A percentile compares a stretch with the other conserved stretches of the same genome.
These are phyloP conservation scores for Acer negundo DNA, from an alignment of 345 rosid genomes.

Conservation along the genomic window DNA sequence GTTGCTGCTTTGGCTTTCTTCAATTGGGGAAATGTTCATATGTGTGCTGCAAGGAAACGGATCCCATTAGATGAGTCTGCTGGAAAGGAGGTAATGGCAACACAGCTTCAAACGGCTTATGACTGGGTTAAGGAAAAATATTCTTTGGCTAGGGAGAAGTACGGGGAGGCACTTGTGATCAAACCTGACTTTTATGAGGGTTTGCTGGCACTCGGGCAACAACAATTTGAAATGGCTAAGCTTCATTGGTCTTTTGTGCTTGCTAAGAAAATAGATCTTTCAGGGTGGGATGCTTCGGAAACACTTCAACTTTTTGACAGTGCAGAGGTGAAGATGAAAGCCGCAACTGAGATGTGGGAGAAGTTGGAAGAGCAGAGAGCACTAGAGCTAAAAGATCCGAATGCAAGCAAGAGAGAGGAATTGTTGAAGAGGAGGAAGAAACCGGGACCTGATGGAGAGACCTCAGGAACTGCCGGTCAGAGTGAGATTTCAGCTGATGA, in stretches of 20 bases:
- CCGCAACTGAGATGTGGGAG: conserved; percentile 97
- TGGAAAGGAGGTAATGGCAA: conserved; percentile 59
- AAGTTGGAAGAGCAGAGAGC: conserved; percentile 85
- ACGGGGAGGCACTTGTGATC: conserved; percentile 74
- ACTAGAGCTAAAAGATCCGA: conserved; percentile 72
- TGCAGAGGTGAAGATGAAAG: conserved; percentile 91
- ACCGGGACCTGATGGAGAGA: conserved; percentile 58
- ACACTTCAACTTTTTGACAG: conserved; percentile 73
- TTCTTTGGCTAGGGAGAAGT: conserved; percentile 77
- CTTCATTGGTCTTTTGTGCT: conserved; percentile 89
- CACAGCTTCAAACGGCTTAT: conserved; percentile 81
- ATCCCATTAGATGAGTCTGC: conserved; percentile 92
- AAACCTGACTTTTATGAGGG: conserved; percentile 97
- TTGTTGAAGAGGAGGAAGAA: conserved; percentile 71
- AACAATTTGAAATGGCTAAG: conserved; percentile 97
- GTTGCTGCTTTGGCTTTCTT: conserved; percentile 96
- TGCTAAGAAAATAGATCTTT: conserved; percentile 80
- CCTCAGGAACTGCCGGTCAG: conserved; percentile 32
- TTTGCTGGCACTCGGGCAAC: conserved; percentile 92
- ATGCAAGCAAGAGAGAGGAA: conserved; percentile 72
- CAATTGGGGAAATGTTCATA: conserved; percentile 98
- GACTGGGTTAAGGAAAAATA: conserved; percentile 93
- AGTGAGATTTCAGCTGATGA: conserved; percentile 69
- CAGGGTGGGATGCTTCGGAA: conserved; percentile 74
- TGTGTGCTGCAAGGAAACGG: conserved; percentile 97